Base-by-base conservation (phyloP, 2,329 filamentous ascomycete species). In the Grosmannia serpens region DNA sequence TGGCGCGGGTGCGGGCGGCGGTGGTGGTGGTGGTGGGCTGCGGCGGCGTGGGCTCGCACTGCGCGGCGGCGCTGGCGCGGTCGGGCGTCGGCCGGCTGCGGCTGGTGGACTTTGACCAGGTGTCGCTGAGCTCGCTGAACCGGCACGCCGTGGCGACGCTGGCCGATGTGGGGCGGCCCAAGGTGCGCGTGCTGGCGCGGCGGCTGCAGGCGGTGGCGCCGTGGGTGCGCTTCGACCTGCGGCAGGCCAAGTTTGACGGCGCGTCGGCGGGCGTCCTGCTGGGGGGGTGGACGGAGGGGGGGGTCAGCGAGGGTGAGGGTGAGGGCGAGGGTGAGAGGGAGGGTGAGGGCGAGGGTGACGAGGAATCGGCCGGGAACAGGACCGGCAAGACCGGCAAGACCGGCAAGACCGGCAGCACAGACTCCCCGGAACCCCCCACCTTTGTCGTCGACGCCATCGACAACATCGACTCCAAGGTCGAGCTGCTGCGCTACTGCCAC, bases 361-460 rank as follows among this genome's bases (percentile, higher is more conserved):
- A n/a, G n/a, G n/a, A n/a, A n/a, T n/a, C n/a, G n/a, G n/a, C n/a
- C n/a, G n/a, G n/a, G n/a, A n/a, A n/a, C n/a, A n/a, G n/a, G n/a
- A 5, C 29, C 49, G 56, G 26, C 11, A 20, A 20, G 7, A 8
- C 52, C 11, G 29, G n/a, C 5, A 20, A 11, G n/a, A 15, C 52
- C n/a, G 50, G 15, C 27, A 31, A 31, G 50, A 4, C 50, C 22
- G 44, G 20, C 6, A 47, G 17, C 44, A 17, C 26, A 7, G 10
- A n/a, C 10, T 13, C 26, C 17, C 9, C 41, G 9, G 49, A 22
- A 1, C 80, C 68, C 79, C 79, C 91, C 1, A 87, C 92, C 66
- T 99, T 86, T 67, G 84, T 99, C n/a, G 83, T 99, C 41, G 94
- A 99, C 72, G 95, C 92, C 26, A 99, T 99, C 64, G 94, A 99